phyloP scores from a whole-genome alignment of 768 basidiomycete genomes.

The Lentinus brumalis region DNA sequence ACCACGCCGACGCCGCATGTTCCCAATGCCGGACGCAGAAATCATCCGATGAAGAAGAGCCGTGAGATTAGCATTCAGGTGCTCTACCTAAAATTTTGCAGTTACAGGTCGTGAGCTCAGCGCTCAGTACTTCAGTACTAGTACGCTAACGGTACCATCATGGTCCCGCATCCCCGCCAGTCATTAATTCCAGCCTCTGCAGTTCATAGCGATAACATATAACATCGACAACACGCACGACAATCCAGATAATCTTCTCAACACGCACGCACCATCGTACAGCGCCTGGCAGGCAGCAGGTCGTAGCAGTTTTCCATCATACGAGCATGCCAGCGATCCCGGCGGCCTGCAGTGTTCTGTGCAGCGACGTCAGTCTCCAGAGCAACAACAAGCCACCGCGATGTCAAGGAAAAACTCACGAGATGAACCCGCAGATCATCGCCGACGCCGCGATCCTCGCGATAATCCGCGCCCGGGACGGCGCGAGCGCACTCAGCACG shows the following conservation, averaged over 20 bases:
- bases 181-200: no score
- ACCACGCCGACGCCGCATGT: no score
- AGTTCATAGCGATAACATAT: no score
- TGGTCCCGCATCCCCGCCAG: not conserved
- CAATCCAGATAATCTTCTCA: not conserved
- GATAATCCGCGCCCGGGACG: conserved; percentile 69
- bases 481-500: conserved; percentile 70
- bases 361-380: not conserved
- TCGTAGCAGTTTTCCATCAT: not conserved
- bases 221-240: not conserved
- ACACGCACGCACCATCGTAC: not conserved
- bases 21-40: no score
- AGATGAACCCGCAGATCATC: conserved; percentile 71
- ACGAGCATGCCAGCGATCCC: conserved; percentile 34
- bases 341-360: conserved; percentile 32
- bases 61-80: not conserved
- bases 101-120: not conserved
- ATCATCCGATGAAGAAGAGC: not conserved
- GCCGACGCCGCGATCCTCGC: conserved; percentile 68
- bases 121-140: not conserved
- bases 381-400: not conserved
- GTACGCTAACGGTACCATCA: not conserved
- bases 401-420: conserved; percentile 29
- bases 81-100: not conserved
- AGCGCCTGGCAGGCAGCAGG: not conserved